Conservation (phyloP, 164 flowering plant genomes). For the Chimonanthus salicifolius region DNA sequence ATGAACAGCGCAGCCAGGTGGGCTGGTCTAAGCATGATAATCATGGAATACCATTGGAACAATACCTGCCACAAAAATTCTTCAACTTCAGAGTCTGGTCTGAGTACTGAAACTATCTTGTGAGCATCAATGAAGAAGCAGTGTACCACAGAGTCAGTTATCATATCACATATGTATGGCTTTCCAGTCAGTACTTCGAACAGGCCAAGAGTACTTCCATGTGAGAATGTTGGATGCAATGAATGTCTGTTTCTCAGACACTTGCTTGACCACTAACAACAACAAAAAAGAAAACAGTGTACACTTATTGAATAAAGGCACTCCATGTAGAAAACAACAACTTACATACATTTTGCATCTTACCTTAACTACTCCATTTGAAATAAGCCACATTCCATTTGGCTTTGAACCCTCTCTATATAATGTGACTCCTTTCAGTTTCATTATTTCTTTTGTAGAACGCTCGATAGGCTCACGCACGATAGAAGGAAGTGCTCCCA, state of each 20-base stretch:
- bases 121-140: conserved; percentile 74
- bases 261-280: conserved; percentile 72
- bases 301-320: neutral
- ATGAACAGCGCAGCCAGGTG: neutral
- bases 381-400: conserved; percentile 83
- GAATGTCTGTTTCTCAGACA: conserved; percentile 54
- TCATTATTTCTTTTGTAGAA: conserved; percentile 69
- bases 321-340: neutral
- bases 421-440: conserved; percentile 53
- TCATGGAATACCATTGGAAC: conserved; percentile 4
- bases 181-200: conserved; percentile 76
- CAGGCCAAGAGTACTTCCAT: conserved; percentile 89
- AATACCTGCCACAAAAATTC: conserved; percentile 92
- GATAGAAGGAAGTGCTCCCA: conserved; percentile 73
- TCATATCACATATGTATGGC: conserved; percentile 65
- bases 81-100: conserved; percentile 65
- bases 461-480: conserved; percentile 44
- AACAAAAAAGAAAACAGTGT: neutral
- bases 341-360: neutral
- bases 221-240: conserved; percentile 79
- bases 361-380: conserved; percentile 87
- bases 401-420: conserved; percentile 79
- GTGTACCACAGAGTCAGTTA: conserved; percentile 72
- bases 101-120: conserved; percentile 48
- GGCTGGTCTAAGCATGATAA: neutral